A percentile compares a stretch with the other conserved stretches of the same genome.
Conservation (phyloP, 2,329 filamentous ascomycete species). For the Aspergillus terreus region DNA sequence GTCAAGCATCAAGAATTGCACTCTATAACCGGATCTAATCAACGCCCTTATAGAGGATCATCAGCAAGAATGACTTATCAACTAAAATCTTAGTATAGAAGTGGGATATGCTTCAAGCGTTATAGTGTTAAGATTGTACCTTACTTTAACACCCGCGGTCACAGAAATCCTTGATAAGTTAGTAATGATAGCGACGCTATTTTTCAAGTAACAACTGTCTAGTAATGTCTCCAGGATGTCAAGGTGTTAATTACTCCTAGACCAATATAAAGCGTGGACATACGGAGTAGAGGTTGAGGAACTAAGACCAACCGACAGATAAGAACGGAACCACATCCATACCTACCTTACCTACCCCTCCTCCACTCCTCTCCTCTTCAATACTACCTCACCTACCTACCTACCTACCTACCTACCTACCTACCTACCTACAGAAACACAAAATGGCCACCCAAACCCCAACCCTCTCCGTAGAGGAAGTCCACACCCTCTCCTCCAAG, state of each 20-base stretch:
- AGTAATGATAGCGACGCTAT: too few species aligned
- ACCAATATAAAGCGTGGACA: too few species aligned
- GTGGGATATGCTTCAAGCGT: too few species aligned
- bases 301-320: neutral
- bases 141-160: too few species aligned
- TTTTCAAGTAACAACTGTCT: too few species aligned
- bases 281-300: neutral
- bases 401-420: neutral
- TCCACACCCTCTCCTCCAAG: constrained; percentile 59
- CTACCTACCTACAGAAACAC: neutral
- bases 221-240: neutral
- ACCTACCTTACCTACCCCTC: neutral
- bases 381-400: neutral
- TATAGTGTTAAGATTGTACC: too few species aligned
- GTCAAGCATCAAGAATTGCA: too few species aligned
- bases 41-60: too few species aligned
- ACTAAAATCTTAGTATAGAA: too few species aligned
- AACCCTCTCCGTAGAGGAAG: constrained; percentile 58
- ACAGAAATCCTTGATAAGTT: too few species aligned
- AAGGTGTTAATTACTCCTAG: neutral
- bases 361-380: neutral
- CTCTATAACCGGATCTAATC: too few species aligned
- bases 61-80: too few species aligned
- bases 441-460: constrained; percentile 19
- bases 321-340: neutral